Conservation (phyloP, 2,329 filamentous ascomycete genomes). For the Pestalotiopsis sp. region DNA sequence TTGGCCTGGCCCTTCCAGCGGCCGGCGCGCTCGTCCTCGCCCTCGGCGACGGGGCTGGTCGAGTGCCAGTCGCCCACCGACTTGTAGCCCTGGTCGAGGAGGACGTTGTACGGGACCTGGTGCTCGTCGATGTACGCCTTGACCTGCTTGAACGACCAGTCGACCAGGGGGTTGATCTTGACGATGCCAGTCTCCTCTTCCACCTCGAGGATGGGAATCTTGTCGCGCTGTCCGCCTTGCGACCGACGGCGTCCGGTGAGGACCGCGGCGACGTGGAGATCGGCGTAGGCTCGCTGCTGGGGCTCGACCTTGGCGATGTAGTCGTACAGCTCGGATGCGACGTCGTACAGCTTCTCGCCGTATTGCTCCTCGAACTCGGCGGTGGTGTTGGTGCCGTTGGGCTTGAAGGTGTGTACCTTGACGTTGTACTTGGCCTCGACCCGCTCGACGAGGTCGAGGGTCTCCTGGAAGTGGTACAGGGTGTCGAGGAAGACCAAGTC, state of each 20-base stretch:
- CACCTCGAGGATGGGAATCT: slow-evolving; percentile 88
- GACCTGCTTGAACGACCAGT: slow-evolving; percentile 91
- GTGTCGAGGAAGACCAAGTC: slow-evolving; percentile 83
- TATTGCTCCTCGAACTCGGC: slow-evolving; percentile 82
- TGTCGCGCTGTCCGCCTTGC: slow-evolving; percentile 89
- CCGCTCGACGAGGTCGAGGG: slow-evolving; percentile 71
- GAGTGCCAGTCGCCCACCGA: slow-evolving; percentile 98
- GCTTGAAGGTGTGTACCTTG: slow-evolving; percentile 88
- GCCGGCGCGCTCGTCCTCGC: slow-evolving; percentile 93
- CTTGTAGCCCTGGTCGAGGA: slow-evolving; percentile 95
- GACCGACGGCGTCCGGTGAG: slow-evolving; percentile 89
- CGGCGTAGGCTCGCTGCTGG: slow-evolving; percentile 84
- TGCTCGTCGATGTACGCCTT: slow-evolving; percentile 84
- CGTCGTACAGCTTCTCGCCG: slow-evolving; percentile 83
- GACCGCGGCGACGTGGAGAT: slow-evolving; percentile 86
- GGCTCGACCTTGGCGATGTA: slow-evolving; percentile 98
- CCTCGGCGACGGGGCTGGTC: slow-evolving; percentile 84
- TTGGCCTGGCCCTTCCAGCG: slow-evolving; percentile 96
- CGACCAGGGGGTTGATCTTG: slow-evolving; percentile 97
- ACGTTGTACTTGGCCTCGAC: slow-evolving; percentile 77
- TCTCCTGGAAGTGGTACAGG: slow-evolving; percentile 81
- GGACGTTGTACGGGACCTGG: slow-evolving; percentile 88
- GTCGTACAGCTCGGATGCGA: slow-evolving; percentile 88
- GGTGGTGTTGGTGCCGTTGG: slow-evolving; percentile 71
- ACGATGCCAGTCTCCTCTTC: slow-evolving; percentile 85